Base-by-base conservation (phyloP, 257 asterid genomes). In the Nicotiana attenuata region DNA sequence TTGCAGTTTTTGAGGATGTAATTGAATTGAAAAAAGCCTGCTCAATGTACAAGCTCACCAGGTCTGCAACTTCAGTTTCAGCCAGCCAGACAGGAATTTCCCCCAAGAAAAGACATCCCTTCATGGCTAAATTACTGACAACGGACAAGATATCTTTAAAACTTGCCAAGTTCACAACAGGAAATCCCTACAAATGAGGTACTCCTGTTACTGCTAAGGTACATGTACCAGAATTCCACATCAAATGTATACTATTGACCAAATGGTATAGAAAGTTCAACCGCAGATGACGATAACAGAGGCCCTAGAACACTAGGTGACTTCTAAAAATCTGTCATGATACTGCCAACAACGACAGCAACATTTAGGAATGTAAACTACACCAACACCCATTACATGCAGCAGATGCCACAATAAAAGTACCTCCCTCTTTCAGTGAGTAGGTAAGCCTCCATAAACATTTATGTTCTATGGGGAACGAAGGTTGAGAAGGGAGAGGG, bases 81-180 rank as follows among this genome's bases (percentile, higher is more conserved):
- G 84, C 90, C 83, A 90, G 77, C 86, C 90, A 88, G 76, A 84
- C 77, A 64, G 97, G 97, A 77, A 94, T 35, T 87, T 94, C 98
- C 45, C 98, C 98, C 19, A 91, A 29, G 75, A 94, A 75, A 63
- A 87, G 83, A 47, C 91, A 86, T 83, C 96, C 97, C 85, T 93
- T 94, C 90, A 84, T 84, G 71, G 95, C 92, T 80, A 92, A 86
- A 86, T 85, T 91, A 87, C 92, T 85, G 31, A 88, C 85, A 14
- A 83, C 59, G 9, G 56, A 84, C 83, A 94, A 85, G 65, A 88
- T 86, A 56, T 89, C 91, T 86, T 88, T 82, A 77, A 94, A 89
- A 81, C 86, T 76, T 66, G 89, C 90, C 84, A 94, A 53, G 82
- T 86, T 89, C 85, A 77, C 81, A 64, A 88, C 15, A 22, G 97